Evolutionary conservation across 192 early-diverging fungal genomes (phyloP), one percentile per base, ranked within the genome.

Genomic region (Coemansia sp.): DNA sequence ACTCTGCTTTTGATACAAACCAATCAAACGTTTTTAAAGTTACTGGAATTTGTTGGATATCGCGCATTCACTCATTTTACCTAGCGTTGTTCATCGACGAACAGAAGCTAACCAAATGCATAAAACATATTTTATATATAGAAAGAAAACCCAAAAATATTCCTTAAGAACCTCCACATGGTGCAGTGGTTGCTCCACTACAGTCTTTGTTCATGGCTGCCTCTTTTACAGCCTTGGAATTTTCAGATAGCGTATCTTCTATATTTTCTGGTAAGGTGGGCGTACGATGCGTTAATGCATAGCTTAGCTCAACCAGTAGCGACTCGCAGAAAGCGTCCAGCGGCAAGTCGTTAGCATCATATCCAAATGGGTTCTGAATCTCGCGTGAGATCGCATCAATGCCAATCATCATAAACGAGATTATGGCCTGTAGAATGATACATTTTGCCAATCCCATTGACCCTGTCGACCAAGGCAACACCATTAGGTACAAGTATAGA

Each of bases 291-390:
- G 52, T 24, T 20, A 80, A 50, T 0, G 72, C 78, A 24, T 63
- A 71, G 66, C 50, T 72, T 24, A 84, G 65, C 64, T 84, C 83
- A 2, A 68, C 56, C 24, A 75, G 54, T 46, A 84, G 57, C 5
- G 67, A 53, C 57, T 85, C 71, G 65, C 84, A 87, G 63, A 86
- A 87, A 54, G 80, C 70, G 54, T 86, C 85, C 52, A 88, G 70
- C 5, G 84, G 81, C 71, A 89, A 61, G 60, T 92, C 93, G 70
- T 95, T 92, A 24, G 78, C 78, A 57, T 94, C 91, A 66, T 86
- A 84, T 32, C 92, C 92, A 72, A 96, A 95, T 9, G 94, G 94
- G 71, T 96, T 95, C 82, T 98, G 94, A 59, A 98, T 95, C 79
- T 95, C 92, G 19, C 84, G 84, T 27, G 91, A 94, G 61, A 96